Conservation (phyloP, 306 rosid species). For the Casuarina equisetifolia region DNA sequence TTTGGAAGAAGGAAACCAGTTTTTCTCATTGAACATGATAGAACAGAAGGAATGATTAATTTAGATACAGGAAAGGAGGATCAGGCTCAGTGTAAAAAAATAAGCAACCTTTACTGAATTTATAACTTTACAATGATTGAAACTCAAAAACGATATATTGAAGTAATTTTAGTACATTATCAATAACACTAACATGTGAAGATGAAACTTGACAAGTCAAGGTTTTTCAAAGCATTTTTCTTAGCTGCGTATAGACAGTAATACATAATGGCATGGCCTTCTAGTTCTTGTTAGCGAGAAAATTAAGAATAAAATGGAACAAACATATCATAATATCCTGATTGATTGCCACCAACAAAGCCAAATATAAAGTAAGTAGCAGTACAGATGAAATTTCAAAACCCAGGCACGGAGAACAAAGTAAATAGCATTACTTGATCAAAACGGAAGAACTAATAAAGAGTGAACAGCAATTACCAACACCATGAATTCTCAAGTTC, state of each 20-base stretch:
- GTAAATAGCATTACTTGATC: neutral
- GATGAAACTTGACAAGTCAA: neutral
- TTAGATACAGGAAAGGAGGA: neutral
- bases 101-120: neutral
- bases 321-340: neutral
- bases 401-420: neutral
- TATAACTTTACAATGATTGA: neutral
- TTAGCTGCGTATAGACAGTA: neutral
- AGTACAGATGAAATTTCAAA: neutral
- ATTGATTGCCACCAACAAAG: neutral
- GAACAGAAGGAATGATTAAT: neutral
- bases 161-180: neutral
- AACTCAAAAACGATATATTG: neutral
- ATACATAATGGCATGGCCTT: neutral
- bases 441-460: neutral
- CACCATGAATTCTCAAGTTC: neutral
- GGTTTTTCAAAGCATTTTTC: neutral
- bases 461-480: neutral
- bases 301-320: neutral
- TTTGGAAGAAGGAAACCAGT: slow-evolving; percentile 5
- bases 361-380: neutral
- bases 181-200: neutral
- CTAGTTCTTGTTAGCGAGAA: neutral
- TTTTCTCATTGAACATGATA: slow-evolving; percentile 1
- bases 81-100: neutral